Conservation (phyloP, 2,329 filamentous ascomycete species). For the Esteya vermicola region DNA sequence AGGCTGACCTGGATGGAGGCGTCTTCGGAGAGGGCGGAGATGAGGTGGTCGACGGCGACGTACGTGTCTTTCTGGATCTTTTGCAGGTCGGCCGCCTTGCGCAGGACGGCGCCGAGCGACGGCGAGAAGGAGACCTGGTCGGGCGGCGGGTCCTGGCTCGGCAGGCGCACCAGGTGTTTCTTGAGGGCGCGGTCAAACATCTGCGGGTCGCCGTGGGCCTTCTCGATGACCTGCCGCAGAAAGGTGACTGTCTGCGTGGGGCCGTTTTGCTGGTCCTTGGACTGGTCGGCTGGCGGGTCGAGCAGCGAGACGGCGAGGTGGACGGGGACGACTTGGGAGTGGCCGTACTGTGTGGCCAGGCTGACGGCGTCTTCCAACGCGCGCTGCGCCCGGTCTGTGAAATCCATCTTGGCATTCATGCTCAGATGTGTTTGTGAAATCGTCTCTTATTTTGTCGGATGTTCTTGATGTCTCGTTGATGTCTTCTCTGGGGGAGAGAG, state of each 20-base stretch:
- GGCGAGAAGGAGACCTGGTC: slow-evolving; percentile 76
- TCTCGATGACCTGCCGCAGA: slow-evolving; percentile 87
- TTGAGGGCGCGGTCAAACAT: slow-evolving; percentile 79
- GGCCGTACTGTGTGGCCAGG: slow-evolving; percentile 77
- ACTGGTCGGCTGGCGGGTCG: slow-evolving; percentile 59
- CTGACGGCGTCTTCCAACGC: slow-evolving; percentile 79
- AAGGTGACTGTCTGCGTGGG: slow-evolving; percentile 57
- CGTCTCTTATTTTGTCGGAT: too few species aligned
- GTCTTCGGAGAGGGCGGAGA: slow-evolving; percentile 74
- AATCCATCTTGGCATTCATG: slow-evolving; percentile 73
- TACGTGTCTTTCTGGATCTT: slow-evolving; percentile 97
- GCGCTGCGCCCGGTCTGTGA: slow-evolving; percentile 85
- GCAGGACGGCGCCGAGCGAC: slow-evolving; percentile 66
- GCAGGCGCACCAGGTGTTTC: slow-evolving; percentile 78
- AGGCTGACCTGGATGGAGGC: slow-evolving; percentile 56
- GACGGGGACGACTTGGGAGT: slow-evolving; percentile 79
- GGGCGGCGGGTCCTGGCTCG: slow-evolving; percentile 88
- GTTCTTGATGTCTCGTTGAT: too few species aligned
- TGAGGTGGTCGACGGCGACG: slow-evolving; percentile 89
- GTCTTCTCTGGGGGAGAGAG: too few species aligned
- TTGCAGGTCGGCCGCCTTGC: slow-evolving; percentile 75
- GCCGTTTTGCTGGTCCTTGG: slow-evolving; percentile 71
- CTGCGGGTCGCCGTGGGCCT: slow-evolving; percentile 85
- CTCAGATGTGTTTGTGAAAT: too few species aligned
- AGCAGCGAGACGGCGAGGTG: slow-evolving; percentile 78